Percentiles rank a stretch among this genome's conserved stretches.
These are phyloP conservation scores for Puccinia coronata DNA, from an alignment of 1,284 basidiomycete genomes.

Conservation along the genomic window DNA sequence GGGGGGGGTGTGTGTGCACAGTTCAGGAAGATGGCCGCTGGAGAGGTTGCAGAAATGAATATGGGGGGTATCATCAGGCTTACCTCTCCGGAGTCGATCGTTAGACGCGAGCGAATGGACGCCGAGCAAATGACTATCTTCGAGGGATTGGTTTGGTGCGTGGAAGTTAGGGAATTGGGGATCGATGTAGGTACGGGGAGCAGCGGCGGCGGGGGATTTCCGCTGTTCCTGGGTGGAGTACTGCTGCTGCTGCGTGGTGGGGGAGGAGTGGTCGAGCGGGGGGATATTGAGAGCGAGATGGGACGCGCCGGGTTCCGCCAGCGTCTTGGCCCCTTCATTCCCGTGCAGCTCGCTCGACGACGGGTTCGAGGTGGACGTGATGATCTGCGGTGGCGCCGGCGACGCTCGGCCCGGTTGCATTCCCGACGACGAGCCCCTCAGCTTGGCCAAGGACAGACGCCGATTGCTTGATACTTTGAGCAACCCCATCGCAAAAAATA, in stretches of 20 bases:
- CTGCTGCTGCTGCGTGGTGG: neutral
- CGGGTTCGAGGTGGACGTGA: slow-evolving; percentile 31
- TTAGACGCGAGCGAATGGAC: neutral
- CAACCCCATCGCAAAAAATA: slow-evolving; percentile 11
- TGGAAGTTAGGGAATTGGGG: too few relatives aligned
- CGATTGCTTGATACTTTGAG: neutral
- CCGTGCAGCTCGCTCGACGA: neutral
- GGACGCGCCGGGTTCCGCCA: neutral
- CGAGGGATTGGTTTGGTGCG: too few relatives aligned
- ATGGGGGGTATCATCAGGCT: neutral
- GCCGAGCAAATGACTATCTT: slow-evolving; percentile 23
- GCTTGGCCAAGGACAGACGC: neutral
- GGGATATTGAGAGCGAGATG: slow-evolving; percentile 13
- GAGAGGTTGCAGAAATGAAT: neutral
- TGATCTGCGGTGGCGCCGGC: slow-evolving; percentile 31
- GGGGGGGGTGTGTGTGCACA: too few relatives aligned
- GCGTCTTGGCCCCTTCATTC: too few relatives aligned
- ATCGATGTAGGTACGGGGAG: too few relatives aligned
- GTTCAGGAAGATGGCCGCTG: too few relatives aligned
- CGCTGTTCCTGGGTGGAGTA: neutral
- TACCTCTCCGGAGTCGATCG: slow-evolving; percentile 16
- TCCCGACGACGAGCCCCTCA: neutral
- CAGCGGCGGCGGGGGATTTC: neutral
- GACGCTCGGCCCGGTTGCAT: neutral
- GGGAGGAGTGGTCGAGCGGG: neutral